Base-by-base conservation (phyloP, 2,329 filamentous ascomycete genomes). In the Paracamarosporium sp. region DNA sequence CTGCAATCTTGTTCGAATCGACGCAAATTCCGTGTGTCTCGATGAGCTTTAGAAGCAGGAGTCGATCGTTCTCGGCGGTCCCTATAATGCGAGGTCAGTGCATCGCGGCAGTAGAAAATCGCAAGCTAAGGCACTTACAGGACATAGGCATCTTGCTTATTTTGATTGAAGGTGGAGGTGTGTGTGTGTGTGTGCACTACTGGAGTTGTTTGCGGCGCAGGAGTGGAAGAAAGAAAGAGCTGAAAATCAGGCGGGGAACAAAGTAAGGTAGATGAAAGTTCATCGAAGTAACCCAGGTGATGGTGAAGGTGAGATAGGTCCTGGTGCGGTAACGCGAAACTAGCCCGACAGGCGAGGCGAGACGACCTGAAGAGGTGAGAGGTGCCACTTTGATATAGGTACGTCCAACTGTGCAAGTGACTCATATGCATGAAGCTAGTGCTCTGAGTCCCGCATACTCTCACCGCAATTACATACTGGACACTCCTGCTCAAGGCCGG, bases 21-120 rank as follows among this genome's bases (percentile, higher is more conserved):
- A 68, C 55, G 1, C 24, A 36, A 50, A 68, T 62, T 15, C 38
- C 51, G 20, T 66, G 63, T 1, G 63, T 66, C 48, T 66, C 60
- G 28, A 68, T 56, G 0, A 68, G 43, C 47, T 61, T 65, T 15
- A 68, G 31, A 2, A 68, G 56, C 11, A 68, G 55, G 11, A 66
- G 46, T 2, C 57, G 56, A 20, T 68, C 63, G 43, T 66, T 68
- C 31, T 65, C 58, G n/a, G 65, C 13, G 8, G 56, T 64, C 65
- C 65, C 48, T 51, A n/a, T 5, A 61, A 11, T 31, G 44, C 53
- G 65, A 59, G 33, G 41, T 56, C 57, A 61, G 57, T 4, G 27
- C 55, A 47, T n/a, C 2, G 5, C 30, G n/a, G 15, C 6, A 11
- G 7, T n/a, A 35, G 22, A 5, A 53, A 22, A 1, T 13, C n/a